phyloP scores from a whole-genome alignment of 345 rosid species.

The Erysimum cheiranthoides region DNA sequence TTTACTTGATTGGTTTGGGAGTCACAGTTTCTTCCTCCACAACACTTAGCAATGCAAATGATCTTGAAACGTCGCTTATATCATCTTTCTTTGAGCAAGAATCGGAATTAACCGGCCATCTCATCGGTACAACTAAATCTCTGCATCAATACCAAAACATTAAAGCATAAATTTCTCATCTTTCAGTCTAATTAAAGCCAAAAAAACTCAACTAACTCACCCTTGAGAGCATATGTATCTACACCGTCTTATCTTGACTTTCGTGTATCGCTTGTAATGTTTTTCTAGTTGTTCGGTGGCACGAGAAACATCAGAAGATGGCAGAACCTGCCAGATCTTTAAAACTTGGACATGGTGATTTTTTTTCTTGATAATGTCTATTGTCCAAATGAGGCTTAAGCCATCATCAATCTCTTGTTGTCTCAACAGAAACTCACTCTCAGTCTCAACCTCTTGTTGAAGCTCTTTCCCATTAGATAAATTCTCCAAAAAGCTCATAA shows the following conservation, averaged over 20 bases:
- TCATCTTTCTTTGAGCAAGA: conserved; percentile 17
- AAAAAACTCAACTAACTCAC: conserved; percentile 27
- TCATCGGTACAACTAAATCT: conserved; percentile 41
- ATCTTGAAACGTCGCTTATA: conserved; percentile 25
- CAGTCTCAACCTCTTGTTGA: conserved; percentile 56
- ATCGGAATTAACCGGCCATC: conserved; percentile 31
- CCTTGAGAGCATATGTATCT: conserved; percentile 32
- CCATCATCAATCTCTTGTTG: conserved; percentile 13
- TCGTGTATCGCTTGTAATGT: conserved; percentile 34
- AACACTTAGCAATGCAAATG: conserved; percentile 35
- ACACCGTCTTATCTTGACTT: conserved; percentile 39
- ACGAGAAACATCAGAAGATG: conserved; percentile 31
- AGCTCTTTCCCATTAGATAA: conserved; percentile 47
- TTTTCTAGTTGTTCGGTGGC: conserved; percentile 33
- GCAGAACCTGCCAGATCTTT: conserved; percentile 53
- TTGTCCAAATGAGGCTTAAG: conserved; percentile 48
- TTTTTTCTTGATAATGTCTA: conserved; percentile 41
- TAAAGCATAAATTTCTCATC: neutral
- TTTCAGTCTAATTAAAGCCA: neutral
- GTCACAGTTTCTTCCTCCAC: conserved; percentile 18
- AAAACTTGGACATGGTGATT: conserved; percentile 44
- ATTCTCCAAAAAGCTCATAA: conserved; percentile 34
- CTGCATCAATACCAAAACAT: conserved; percentile 29
- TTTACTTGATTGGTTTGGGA: conserved; percentile 30
- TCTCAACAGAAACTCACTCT: conserved; percentile 20